A percentile compares a stretch with the other conserved stretches of the same genome.
These are phyloP conservation scores for Apiotrichum laibachii DNA, from an alignment of 1,284 basidiomycete species.

Conservation along the genomic window DNA sequence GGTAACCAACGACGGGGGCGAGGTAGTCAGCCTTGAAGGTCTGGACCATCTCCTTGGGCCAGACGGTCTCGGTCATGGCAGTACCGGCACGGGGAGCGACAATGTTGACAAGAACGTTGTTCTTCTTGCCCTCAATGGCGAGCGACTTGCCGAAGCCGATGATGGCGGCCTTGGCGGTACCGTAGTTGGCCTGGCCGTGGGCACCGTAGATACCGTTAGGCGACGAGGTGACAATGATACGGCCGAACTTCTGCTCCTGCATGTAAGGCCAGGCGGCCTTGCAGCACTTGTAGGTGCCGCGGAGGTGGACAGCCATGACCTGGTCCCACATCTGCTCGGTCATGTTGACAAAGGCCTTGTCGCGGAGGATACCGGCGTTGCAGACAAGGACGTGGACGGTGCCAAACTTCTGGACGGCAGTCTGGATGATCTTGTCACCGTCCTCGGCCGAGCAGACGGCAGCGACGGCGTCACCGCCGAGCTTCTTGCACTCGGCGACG, in stretches of 20 bases:
- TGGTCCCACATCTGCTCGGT: slow-evolving; percentile 91
- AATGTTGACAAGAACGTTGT: slow-evolving; percentile 82
- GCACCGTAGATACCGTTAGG: slow-evolving; percentile 93
- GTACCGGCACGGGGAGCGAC: slow-evolving; percentile 89
- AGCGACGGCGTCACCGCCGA: slow-evolving; percentile 80
- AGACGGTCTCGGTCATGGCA: slow-evolving; percentile 83
- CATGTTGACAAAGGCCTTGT: slow-evolving; percentile 88
- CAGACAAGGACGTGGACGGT: slow-evolving; percentile 84
- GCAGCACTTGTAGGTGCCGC: slow-evolving; percentile 69
- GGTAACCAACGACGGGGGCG: slow-evolving; percentile 85
- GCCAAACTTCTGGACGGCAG: slow-evolving; percentile 83
- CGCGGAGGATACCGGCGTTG: slow-evolving; percentile 91
- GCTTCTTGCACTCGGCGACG: slow-evolving; percentile 82
- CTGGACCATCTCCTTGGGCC: slow-evolving; percentile 87
- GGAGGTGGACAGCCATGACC: slow-evolving; percentile 81
- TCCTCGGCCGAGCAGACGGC: slow-evolving; percentile 82
- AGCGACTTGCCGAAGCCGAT: slow-evolving; percentile 86
- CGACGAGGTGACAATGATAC: slow-evolving; percentile 91
- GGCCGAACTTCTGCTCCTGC: slow-evolving; percentile 94
- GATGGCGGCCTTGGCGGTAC: slow-evolving; percentile 90
- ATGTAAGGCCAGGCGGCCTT: slow-evolving; percentile 97
- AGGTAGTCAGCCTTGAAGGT: slow-evolving; percentile 78
- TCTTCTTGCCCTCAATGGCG: slow-evolving; percentile 87
- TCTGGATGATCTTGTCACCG: slow-evolving; percentile 84
- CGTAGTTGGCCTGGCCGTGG: slow-evolving; percentile 84